Evolutionary conservation across 257 asterid genomes (phyloP), one percentile per base, ranked within the genome.

Genomic region (Osmanthus fragrans): DNA sequence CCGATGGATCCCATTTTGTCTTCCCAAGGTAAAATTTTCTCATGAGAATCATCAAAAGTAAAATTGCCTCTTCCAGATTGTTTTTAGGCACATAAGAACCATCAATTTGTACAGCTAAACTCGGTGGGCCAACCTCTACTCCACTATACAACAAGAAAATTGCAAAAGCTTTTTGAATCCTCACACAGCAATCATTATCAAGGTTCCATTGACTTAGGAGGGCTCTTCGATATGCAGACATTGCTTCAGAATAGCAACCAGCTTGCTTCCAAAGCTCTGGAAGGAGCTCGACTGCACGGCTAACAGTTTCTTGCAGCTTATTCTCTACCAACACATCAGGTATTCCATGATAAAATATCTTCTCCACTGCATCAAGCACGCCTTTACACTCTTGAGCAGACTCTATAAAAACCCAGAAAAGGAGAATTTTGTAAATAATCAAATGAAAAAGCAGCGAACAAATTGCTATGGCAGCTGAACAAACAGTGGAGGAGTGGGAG

Each of bases 121-220:
- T 96, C 60, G 98, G 99, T 36, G 98, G 94, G 77, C 90, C 84
- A 56, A 80, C 90, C 80, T 96, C 99, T 37, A 92, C 92, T 71
- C 97, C 98, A 83, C 95, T 84, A 74, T 96, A 92, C 79, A 96
- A 85, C 88, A 96, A 86, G 85, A 93, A 90, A 77, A 96, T 80
- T 40, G 99, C 99, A 86, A 92, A 96, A 33, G 94, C 88, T 80
- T 96, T 96, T 81, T 93, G 99, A 84, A 96, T 90, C 88, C 99
- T 92, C 39, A 94, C 98, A 87, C 97, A 93, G 64, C 97, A 87
- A 15, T 92, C 97, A 40, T 88, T 91, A 74, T 93, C 97, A 70
- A 96, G 95, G 85, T 89, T 93, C 99, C 99, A 96, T 79, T 93
- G 99, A 83, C 96, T 92, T 76, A 96, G 91, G 76, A 96, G 88